phyloP scores from a whole-genome alignment of 371 early-diverging fungal species.

The Mucor velutinosus region DNA sequence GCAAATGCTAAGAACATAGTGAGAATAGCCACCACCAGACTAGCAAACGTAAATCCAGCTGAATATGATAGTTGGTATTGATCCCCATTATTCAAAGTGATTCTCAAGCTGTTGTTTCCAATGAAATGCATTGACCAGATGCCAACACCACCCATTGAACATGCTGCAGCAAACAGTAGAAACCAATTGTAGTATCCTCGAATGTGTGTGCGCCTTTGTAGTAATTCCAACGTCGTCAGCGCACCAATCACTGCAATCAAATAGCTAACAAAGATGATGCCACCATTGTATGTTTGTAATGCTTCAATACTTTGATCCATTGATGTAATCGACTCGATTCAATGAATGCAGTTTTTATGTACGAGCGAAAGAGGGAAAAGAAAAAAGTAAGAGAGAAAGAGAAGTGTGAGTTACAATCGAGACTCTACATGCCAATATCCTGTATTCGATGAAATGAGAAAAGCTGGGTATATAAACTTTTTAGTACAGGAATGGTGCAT shows the following conservation, averaged over 20 bases:
- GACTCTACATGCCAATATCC: not conserved
- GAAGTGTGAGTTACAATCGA: not conserved
- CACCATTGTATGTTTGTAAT: conserved; percentile 22
- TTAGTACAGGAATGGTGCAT: not conserved
- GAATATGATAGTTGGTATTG: conserved; percentile 39
- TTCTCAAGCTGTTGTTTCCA: conserved; percentile 45
- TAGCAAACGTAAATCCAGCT: conserved; percentile 45
- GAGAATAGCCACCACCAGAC: conserved; percentile 40
- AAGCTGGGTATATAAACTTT: not conserved
- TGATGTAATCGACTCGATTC: not conserved
- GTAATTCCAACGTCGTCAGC: conserved; percentile 33
- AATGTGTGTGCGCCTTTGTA: conserved; percentile 34
- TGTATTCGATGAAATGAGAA: not conserved
- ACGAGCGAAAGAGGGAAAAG: not conserved
- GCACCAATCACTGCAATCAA: conserved; percentile 31
- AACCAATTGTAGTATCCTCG: conserved; percentile 40
- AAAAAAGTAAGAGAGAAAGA: not conserved
- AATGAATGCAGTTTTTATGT: not conserved
- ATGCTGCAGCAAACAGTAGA: conserved; percentile 39
- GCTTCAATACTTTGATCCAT: conserved; percentile 14
- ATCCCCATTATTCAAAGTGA: conserved; percentile 5
- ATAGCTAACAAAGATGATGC: conserved; percentile 33
- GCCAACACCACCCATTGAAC: conserved; percentile 46
- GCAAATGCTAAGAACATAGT: conserved; percentile 49
- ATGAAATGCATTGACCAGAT: conserved; percentile 60